Conservation (phyloP, 2,329 filamentous ascomycete species). For the Sphaerulina vaccinii region DNA sequence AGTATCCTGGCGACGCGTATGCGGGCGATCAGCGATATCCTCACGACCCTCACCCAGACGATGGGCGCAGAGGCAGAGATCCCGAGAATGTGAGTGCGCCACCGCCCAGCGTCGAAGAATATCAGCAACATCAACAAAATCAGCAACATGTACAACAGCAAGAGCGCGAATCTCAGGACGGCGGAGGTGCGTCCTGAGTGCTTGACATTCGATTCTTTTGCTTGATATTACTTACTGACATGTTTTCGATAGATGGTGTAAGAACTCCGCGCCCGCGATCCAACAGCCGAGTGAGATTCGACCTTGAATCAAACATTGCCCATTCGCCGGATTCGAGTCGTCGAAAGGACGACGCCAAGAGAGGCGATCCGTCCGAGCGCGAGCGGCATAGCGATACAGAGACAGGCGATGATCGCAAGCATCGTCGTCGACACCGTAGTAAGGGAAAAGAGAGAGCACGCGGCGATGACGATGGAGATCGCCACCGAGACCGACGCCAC, state of each 20-base stretch:
- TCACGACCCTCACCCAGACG: slow-evolving; percentile 23
- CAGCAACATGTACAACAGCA: slow-evolving; percentile 18
- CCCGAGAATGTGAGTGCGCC: slow-evolving; percentile 51
- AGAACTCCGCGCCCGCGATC: slow-evolving; percentile 28
- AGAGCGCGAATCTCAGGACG: slow-evolving; percentile 33
- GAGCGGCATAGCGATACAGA: slow-evolving; percentile 23
- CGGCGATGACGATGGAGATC: slow-evolving; percentile 12
- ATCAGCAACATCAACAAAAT: slow-evolving; percentile 12
- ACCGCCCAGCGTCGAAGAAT: slow-evolving; percentile 19
- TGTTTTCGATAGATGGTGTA: slow-evolving; percentile 32
- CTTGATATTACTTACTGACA: slow-evolving; percentile 8
- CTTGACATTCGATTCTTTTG: slow-evolving; percentile 10
- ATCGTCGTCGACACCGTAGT: slow-evolving; percentile 19
- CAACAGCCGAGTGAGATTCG: slow-evolving; percentile 35
- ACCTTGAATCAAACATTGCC: slow-evolving; percentile 33
- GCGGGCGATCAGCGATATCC: slow-evolving; percentile 35
- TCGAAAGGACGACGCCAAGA: slow-evolving; percentile 27
- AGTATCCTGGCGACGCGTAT: slow-evolving; percentile 35
- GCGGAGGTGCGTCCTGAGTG: slow-evolving; percentile 28
- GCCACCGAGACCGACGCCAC: background rate
- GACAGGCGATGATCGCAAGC: slow-evolving; percentile 23
- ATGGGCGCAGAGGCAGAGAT: slow-evolving; percentile 30
- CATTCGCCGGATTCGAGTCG: slow-evolving; percentile 31
- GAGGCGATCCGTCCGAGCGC: slow-evolving; percentile 23
- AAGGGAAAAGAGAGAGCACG: slow-evolving; percentile 23